Conservation (phyloP, 345 rosid genomes). For the Populus euphratica region DNA sequence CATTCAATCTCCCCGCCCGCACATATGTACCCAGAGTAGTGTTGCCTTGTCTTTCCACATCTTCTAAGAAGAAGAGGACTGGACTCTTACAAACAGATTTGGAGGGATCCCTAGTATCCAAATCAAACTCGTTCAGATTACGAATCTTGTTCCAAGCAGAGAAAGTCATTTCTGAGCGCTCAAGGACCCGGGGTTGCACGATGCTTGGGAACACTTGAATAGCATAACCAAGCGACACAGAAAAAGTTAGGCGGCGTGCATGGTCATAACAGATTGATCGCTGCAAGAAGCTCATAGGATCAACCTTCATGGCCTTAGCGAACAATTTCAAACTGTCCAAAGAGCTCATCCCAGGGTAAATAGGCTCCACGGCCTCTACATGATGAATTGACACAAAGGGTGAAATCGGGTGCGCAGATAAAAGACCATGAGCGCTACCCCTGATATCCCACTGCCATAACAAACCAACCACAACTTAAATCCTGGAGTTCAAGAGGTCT, state of each 20-base stretch:
- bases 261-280: conserved; percentile 77
- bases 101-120: conserved; percentile 60
- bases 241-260: conserved; percentile 43
- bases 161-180: conserved; percentile 70
- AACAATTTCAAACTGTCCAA: conserved; percentile 73
- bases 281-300: conserved; percentile 76
- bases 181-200: conserved; percentile 63
- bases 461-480: background rate
- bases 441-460: conserved; percentile 83
- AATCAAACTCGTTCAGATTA: conserved; percentile 65
- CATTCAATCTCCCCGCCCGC: conserved; percentile 40
- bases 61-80: conserved; percentile 50
- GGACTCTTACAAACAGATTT: conserved; percentile 61
- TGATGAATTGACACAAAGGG: conserved; percentile 91
- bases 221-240: conserved; percentile 71
- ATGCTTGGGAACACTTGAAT: conserved; percentile 77
- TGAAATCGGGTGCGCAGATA: conserved; percentile 74
- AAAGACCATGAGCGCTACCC: conserved; percentile 74
- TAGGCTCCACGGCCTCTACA: conserved; percentile 77
- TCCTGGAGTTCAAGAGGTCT: background rate
- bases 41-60: conserved; percentile 40
- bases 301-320: conserved; percentile 63
- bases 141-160: conserved; percentile 74
- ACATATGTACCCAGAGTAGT: conserved; percentile 53
- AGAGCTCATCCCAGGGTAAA: conserved; percentile 66